phyloP scores from a whole-genome alignment of 2,329 filamentous ascomycete species.

The Diaporthe citri region DNA sequence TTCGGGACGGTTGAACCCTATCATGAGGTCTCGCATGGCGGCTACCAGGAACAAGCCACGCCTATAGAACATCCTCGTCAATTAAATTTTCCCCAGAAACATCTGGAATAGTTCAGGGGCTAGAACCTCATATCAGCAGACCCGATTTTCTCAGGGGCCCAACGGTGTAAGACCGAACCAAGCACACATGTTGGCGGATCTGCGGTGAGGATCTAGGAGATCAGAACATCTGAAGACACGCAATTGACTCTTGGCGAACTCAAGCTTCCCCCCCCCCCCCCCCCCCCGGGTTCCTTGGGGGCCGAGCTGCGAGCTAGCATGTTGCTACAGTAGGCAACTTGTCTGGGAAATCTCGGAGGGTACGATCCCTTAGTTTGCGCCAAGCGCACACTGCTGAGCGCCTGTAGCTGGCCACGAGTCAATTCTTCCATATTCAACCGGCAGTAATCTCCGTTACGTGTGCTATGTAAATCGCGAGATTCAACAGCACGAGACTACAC shows the following conservation, averaged over 20 bases:
- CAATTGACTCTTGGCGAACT: not conserved
- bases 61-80: not conserved
- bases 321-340: not conserved
- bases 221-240: not conserved
- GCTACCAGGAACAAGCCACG: not conserved
- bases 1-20: conserved; percentile 23
- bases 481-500: conserved; percentile 9
- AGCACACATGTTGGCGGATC: conserved; percentile 1
- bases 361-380: conserved; percentile 19
- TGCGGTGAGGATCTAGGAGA: conserved; percentile 11
- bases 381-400: conserved; percentile 8
- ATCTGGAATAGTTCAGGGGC: not conserved
- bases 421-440: conserved; percentile 40
- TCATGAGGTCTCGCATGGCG: not conserved
- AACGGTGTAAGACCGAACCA: not conserved
- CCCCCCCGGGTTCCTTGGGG: not conserved
- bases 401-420: conserved; percentile 18
- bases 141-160: conserved; percentile 2
- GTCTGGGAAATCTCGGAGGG: conserved; percentile 19
- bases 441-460: conserved; percentile 28
- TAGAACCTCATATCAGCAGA: not conserved
- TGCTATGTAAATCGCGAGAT: conserved; percentile 18
- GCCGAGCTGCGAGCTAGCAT: not conserved
- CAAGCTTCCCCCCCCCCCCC: not conserved
- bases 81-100: conserved; percentile 10